Evolutionary conservation across 805 yeast species (phyloP), one percentile per base, ranked within the genome.

Genomic region (Myxozyma neotropica): DNA sequence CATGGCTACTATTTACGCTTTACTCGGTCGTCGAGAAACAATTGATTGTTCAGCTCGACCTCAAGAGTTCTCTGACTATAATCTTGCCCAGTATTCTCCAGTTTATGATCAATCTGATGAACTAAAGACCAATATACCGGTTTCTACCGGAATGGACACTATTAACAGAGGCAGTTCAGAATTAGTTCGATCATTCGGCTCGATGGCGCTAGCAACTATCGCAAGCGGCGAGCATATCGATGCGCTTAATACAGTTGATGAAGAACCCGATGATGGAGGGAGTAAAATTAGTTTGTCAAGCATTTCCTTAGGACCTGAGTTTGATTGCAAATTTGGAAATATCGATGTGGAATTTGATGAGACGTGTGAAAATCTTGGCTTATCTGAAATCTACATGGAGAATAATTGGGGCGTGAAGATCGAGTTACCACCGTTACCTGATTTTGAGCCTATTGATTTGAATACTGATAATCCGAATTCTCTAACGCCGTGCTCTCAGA

Each of bases 371-470:
- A 29, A 10, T 7, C 6, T 10, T 29, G 33, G 33, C 33, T 7
- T 10, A 7, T 29, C 33, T 29, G n/a, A n/a, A n/a, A n/a, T n/a
- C n/a, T 10, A 29, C 10, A 29, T 29, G 33, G 33, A 10, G 6
- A 29, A 29, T 29, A 29, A 29, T 6, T 7, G 15, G 1, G 21
- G 36, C 5, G 21, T 3, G 15, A 45, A 33, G n/a, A 17, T 29
- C 6, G 51, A 47, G 51, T 23, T 48, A 24, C 53, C 53, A 17
- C 53, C 43, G 7, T 10, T 48, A 4, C 53, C 53, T 23, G 4
- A 21, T 7, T 48, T 48, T 26, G 53, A 48, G 12, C 53, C 53
- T 2, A 27, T 45, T 7, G 27, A 3, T 31, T 21, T 31, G 35
- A 23, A 7, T 36, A 23, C 43, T 38, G 43, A 38, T 10, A 7